Conservation (phyloP, 768 basidiomycete species). For the Lyophyllum shimeji region DNA sequence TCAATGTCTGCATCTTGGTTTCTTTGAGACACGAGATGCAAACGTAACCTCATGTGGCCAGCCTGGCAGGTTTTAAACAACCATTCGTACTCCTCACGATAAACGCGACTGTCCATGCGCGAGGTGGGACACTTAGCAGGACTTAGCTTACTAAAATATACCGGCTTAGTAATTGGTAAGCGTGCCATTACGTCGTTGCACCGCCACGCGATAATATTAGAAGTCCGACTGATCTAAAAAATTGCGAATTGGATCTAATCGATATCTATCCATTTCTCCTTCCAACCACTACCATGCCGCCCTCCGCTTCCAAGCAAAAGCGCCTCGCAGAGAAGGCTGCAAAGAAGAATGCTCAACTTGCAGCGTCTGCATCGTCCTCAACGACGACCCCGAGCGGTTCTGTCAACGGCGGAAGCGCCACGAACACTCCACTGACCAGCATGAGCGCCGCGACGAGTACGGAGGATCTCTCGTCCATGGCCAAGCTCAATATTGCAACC, state of each 20-base stretch:
- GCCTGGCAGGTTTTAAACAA: no score
- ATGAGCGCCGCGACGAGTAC: conserved; percentile 75
- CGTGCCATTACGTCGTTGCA: neutral
- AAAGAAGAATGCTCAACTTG: conserved; percentile 59
- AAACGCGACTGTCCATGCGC: no score
- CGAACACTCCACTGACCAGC: conserved; percentile 81
- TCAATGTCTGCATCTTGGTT: no score
- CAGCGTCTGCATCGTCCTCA: conserved; percentile 49
- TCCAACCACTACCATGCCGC: conserved; percentile 58
- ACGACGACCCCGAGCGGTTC: conserved; percentile 63
- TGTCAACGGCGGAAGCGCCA: conserved; percentile 54
- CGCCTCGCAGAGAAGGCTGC: conserved; percentile 93
- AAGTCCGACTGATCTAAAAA: conserved; percentile 37
- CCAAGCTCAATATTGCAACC: conserved; percentile 84
- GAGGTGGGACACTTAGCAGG: no score
- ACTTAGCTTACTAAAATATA: no score
- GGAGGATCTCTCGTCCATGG: conserved; percentile 85
- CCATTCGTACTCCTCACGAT: no score
- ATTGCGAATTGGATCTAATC: conserved; percentile 21
- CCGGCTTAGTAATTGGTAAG: no score
- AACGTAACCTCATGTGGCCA: no score
- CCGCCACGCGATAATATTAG: conserved; percentile 15
- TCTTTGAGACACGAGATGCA: no score
- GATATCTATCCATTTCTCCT: conserved; percentile 16
- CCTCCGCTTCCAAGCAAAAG: conserved; percentile 88